phyloP scores from a whole-genome alignment of 768 basidiomycete species.

The Collybiopsis luxurians region DNA sequence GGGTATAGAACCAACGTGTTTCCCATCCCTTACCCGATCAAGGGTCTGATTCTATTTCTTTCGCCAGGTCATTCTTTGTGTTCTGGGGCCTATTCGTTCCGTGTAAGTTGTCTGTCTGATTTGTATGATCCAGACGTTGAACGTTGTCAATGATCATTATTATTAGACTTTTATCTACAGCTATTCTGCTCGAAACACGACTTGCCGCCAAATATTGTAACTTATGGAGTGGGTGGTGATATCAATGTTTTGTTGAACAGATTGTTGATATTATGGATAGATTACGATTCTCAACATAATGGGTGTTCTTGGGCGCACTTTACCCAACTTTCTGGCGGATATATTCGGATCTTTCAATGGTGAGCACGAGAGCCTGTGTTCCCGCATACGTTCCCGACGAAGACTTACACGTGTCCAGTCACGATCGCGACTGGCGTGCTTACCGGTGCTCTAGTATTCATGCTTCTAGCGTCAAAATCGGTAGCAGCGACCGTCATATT shows the following conservation, averaged over 20 bases:
- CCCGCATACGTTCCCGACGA: too few relatives aligned
- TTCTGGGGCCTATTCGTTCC: conserved; percentile 10
- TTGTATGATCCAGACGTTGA: background rate
- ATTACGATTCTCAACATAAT: conserved; percentile 6
- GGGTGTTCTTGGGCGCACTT: conserved; percentile 2
- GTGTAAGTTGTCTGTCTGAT: background rate
- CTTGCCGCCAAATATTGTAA: conserved; percentile 4
- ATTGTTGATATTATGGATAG: background rate
- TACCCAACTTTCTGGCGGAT: conserved; percentile 7
- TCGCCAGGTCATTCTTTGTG: conserved; percentile 4
- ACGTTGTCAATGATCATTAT: background rate
- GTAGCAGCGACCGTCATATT: conserved; percentile 1
- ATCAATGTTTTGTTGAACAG: background rate
- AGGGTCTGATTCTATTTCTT: background rate
- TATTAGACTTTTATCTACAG: conserved; percentile 8
- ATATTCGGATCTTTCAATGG: conserved; percentile 4
- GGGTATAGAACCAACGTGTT: too few relatives aligned
- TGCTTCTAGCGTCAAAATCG: conserved; percentile 3
- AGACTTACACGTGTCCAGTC: background rate
- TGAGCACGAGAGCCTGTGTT: background rate
- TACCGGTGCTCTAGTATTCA: conserved; percentile 3
- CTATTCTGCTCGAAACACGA: conserved; percentile 6
- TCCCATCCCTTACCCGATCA: too few relatives aligned
- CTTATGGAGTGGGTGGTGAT: conserved; percentile 3
- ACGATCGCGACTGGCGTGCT: background rate